Evolutionary conservation across 148 eudicot species (phyloP).

Genomic region (Arctostaphylos glauca): DNA sequence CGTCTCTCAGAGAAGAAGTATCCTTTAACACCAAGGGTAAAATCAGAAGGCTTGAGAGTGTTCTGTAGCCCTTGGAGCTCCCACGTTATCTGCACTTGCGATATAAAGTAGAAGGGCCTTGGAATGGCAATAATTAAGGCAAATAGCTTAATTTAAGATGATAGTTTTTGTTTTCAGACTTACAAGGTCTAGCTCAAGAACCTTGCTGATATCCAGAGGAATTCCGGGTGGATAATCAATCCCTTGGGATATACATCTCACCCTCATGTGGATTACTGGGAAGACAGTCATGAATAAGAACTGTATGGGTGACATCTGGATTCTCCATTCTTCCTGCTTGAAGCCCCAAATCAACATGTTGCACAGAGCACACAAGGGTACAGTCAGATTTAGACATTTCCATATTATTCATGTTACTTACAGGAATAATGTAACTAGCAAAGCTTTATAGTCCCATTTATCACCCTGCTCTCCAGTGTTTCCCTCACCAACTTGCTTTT

Average conservation of each 20-base stretch:
- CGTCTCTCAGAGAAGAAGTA: slow-evolving; percentile 63
- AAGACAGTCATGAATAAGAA: slow-evolving; percentile 60
- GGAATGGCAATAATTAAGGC: background rate
- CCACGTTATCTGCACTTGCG: slow-evolving; percentile 65
- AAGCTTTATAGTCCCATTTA: too few relatives aligned
- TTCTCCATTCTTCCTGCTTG: slow-evolving; percentile 85
- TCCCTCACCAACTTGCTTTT: too few relatives aligned
- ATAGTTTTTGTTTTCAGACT: slow-evolving; percentile 19
- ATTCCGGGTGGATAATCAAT: slow-evolving; percentile 70
- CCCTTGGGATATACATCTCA: slow-evolving; percentile 63
- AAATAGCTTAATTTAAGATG: background rate
- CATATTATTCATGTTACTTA: too few relatives aligned
- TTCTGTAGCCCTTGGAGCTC: slow-evolving; percentile 79
- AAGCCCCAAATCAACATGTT: background rate
- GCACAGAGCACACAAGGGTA: background rate
- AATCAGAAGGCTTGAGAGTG: slow-evolving; percentile 61
- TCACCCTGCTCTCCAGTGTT: too few relatives aligned
- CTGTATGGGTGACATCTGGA: slow-evolving; percentile 81
- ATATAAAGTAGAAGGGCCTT: background rate
- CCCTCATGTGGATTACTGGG: slow-evolving; percentile 81
- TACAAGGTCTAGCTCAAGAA: slow-evolving; percentile 86
- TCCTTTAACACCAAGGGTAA: slow-evolving; percentile 67
- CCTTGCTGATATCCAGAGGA: slow-evolving; percentile 54
- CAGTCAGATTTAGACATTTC: background rate
- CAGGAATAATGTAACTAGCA: too few relatives aligned